Percentiles rank a stretch among this genome's conserved stretches.
These are phyloP conservation scores for Wickerhamomyces queroliae DNA, from an alignment of 805 yeast genomes.

Conservation along the genomic window DNA sequence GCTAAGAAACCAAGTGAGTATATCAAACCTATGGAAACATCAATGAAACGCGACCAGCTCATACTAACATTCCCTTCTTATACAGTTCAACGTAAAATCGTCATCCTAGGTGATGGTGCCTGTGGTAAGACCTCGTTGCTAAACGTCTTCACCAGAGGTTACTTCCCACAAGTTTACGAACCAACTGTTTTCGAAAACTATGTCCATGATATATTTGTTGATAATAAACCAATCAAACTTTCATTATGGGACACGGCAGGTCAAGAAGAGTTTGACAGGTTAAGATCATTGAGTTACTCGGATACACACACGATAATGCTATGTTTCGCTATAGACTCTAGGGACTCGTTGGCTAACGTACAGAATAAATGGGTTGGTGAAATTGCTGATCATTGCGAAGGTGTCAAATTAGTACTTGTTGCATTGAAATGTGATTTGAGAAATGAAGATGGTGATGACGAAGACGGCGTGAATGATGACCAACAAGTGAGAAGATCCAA, in stretches of 20 bases:
- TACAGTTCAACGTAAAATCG: constrained; percentile 82
- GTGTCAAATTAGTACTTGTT: constrained; percentile 87
- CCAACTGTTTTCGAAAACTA: constrained; percentile 98
- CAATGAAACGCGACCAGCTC: not conserved
- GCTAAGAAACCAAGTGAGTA: constrained; percentile 3
- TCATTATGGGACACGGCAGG: constrained; percentile 99
- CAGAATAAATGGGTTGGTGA: constrained; percentile 97
- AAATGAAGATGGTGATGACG: constrained; percentile 50
- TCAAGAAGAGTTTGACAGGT: constrained; percentile 94
- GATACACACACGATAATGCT: constrained; percentile 97
- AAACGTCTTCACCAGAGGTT: constrained; percentile 94
- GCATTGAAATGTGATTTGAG: constrained; percentile 94
- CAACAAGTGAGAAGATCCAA: constrained; percentile 34
- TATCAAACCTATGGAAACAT: not conserved
- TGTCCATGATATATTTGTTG: constrained; percentile 94
- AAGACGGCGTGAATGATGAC: constrained; percentile 26
- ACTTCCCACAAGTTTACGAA: constrained; percentile 96
- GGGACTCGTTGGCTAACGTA: constrained; percentile 91
- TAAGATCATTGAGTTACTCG: constrained; percentile 86
- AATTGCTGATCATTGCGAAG: constrained; percentile 94
- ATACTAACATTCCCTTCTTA: not conserved
- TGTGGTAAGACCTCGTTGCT: constrained; percentile 95
- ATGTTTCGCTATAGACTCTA: constrained; percentile 91
- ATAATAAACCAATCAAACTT: constrained; percentile 85
- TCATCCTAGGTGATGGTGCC: constrained; percentile 96